Base-by-base conservation (phyloP, 2,329 filamentous ascomycete species). In the Lachnellula willkommii region DNA sequence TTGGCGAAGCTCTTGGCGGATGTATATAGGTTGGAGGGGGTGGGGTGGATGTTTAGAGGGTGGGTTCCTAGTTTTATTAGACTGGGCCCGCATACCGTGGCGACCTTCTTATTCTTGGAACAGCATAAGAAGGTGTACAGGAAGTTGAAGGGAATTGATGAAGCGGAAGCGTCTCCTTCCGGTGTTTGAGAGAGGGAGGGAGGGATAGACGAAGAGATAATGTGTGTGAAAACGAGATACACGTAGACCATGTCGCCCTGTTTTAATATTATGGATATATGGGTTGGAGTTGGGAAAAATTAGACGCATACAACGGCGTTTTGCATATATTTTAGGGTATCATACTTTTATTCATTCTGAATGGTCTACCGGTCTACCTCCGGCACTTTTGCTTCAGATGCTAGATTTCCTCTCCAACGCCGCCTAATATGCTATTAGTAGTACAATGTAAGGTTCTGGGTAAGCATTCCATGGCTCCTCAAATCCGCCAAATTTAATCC, bases 21-120 rank as follows among this genome's bases (percentile, higher is more conserved):
- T 46, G 84, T 92, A 35, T 88, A 85, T 61, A 79, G 76, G 53
- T 75, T 80, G 17, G 89, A 95, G 68, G 90, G 90, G 1, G 70
- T 89, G 50, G 73, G 79, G 46, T 95, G 90, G 90, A 86, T 93
- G 80, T 95, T 95, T 74, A 89, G 89, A 71, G 90, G 90, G 58
- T 95, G 90, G 89, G 84, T 92, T 47, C 90, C 90, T n/a, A 84
- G 81, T 64, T 87, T 87, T 68, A 74, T 86, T 60, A 74, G 84
- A 57, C 72, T 87, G 50, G 83, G 83, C 66, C 83, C 83, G 77
- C 90, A 95, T 75, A 95, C 90, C 7, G 88, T 95, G 58, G 87
- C 87, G 65, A 95, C 90, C 37, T 92, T 95, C 71, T 70, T 95
- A 67, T 92, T 94, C 71, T 71, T 95, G 68, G 90, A 95, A 71